phyloP scores from a whole-genome alignment of 2,329 filamentous ascomycete species.

The Pezicula carpinea region DNA sequence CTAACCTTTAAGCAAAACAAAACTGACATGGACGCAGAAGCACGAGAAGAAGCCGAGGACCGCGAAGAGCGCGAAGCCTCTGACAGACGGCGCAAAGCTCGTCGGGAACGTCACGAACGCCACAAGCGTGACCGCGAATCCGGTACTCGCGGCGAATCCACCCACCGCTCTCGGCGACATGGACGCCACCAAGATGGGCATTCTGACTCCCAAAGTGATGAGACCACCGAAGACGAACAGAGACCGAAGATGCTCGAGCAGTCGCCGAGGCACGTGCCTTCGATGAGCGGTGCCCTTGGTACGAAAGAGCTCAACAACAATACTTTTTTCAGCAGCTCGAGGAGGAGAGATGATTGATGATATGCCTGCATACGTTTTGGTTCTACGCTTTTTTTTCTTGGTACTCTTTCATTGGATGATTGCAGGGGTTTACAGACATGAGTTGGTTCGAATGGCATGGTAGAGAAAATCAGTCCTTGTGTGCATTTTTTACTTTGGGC shows the following conservation, averaged over 20 bases:
- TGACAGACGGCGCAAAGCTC: conserved; percentile 22
- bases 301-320: not conserved
- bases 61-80: conserved; percentile 13
- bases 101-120: conserved; percentile 27
- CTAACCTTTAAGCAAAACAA: not conserved
- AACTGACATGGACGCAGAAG: not conserved
- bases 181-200: conserved; percentile 14
- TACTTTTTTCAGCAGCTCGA: not conserved
- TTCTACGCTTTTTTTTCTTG: too few relatives aligned
- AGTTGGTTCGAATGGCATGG: too few relatives aligned
- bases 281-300: conserved; percentile 27
- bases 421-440: too few relatives aligned
- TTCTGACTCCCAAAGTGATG: conserved; percentile 3
- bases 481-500: too few relatives aligned
- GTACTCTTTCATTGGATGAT: too few relatives aligned
- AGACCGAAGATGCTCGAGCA: conserved; percentile 23
- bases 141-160: conserved; percentile 9
- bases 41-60: conserved; percentile 1
- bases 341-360: not conserved
- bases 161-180: conserved; percentile 6
- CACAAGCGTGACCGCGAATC: conserved; percentile 23
- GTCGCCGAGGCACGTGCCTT: conserved; percentile 14
- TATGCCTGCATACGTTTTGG: not conserved
- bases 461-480: too few relatives aligned
- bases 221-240: conserved; percentile 12